Evolutionary conservation across 2,329 filamentous ascomycete species (phyloP), one percentile per base, ranked within the genome.

Genomic region (Fusarium redolens): DNA sequence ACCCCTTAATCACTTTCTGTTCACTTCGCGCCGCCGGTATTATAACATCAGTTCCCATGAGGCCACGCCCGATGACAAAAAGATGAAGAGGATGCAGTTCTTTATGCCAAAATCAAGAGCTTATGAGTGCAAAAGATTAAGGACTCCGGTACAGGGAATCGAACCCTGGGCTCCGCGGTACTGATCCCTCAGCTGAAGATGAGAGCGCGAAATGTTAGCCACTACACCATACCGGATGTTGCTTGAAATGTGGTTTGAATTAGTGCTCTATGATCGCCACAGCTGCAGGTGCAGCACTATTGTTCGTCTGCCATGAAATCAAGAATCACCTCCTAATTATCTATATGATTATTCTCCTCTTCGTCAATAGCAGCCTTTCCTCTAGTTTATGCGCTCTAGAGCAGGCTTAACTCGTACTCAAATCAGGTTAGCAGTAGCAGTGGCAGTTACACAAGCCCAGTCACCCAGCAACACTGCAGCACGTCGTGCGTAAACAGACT

Each of bases 121-220:
- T 2, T 18, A 28, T 0, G 5, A 13, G 1, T 2, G 7, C 38
- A 64, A 44, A 68, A 73, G 14, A n/a, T 4, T 6, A 11, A 33
- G 18, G 4, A 28, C 74, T 76, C 74, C 74, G 74, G 74, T 76
- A 76, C 74, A 76, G 74, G 74, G 74, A 76, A 76, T 76, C 74
- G 74, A 76, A 76, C 74, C 74, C 74, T 76, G 74, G 74, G 74
- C 74, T 76, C 74, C 74, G 74, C 74, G 74, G 74, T 37, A 48
- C 61, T 66, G 28, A 67, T 76, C 74, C 15, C 71, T 73, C 71
- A 76, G 18, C 9, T 71, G 15, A 61, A 54, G 22, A 59, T 79
- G 77, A 79, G 67, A 79, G 77, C 77, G 77, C 74, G 76, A 78
- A 79, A 79, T 79, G 77, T 79, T 79, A 77, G 77, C 77, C 77